Conservation (phyloP, 768 basidiomycete genomes). For the Mycena floridula region DNA sequence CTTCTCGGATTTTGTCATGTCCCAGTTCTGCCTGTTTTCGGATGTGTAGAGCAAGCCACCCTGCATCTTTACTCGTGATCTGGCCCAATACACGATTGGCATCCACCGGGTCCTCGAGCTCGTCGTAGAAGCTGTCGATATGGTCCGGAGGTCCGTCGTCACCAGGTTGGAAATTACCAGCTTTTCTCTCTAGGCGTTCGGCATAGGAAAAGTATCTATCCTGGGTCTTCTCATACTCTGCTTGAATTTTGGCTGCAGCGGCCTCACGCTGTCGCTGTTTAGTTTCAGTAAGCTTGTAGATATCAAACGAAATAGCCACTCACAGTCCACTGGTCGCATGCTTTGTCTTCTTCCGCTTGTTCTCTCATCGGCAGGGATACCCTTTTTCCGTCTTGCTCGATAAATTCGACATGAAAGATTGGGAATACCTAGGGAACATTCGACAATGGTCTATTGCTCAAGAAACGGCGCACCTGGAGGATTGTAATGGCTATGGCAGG, state of each 20-base stretch:
- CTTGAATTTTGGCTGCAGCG: constrained; percentile 52
- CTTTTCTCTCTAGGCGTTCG: constrained; percentile 56
- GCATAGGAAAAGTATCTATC: constrained; percentile 50
- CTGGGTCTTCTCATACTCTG: constrained; percentile 51
- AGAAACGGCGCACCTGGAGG: constrained; percentile 41
- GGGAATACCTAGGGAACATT: constrained; percentile 59
- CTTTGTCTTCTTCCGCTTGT: constrained; percentile 59
- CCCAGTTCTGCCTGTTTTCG: constrained; percentile 41
- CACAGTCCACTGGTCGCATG: constrained; percentile 70
- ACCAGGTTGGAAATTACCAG: constrained; percentile 31
- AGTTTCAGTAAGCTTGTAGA: background rate
- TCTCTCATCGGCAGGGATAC: constrained; percentile 56
- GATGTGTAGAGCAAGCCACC: constrained; percentile 56
- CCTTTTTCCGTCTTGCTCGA: constrained; percentile 42
- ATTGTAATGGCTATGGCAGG: constrained; percentile 71
- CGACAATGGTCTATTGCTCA: constrained; percentile 1
- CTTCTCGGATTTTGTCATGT: constrained; percentile 42
- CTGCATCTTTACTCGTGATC: constrained; percentile 41
- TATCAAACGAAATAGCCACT: constrained; percentile 11
- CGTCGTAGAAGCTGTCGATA: constrained; percentile 54
- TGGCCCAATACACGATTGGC: constrained; percentile 36
- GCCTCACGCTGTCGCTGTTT: constrained; percentile 50
- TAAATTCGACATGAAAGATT: constrained; percentile 74
- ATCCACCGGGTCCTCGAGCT: constrained; percentile 52
- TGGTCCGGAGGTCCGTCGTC: constrained; percentile 41